These are phyloP conservation scores for Bryum argenteum DNA, from an alignment of 225 moss, liverwort and hornwort genomes.

Conservation along the genomic window DNA sequence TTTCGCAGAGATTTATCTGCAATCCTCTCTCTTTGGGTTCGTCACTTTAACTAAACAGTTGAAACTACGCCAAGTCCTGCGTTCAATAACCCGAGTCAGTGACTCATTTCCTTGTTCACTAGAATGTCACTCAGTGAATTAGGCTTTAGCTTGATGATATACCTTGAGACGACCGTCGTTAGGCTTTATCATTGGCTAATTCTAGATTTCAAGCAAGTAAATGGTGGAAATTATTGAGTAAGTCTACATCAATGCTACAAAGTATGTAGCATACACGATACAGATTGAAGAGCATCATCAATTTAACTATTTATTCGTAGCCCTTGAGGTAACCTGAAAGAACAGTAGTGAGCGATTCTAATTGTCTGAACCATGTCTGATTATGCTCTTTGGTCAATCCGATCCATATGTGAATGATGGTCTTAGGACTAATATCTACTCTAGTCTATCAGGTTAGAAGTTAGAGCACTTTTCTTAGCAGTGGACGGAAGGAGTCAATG, in stretches of 20 bases:
- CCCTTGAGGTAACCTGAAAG: neutral
- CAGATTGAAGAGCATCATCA: neutral
- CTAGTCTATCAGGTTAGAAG: too few relatives aligned
- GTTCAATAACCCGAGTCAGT: neutral
- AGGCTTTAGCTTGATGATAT: too few relatives aligned
- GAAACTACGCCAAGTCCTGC: too few relatives aligned
- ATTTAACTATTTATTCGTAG: neutral
- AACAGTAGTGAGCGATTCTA: neutral
- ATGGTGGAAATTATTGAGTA: too few relatives aligned
- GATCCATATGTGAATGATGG: neutral
- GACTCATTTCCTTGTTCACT: neutral
- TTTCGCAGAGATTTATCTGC: conserved; percentile 56
- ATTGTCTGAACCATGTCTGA: neutral
- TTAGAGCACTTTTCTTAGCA: neutral
- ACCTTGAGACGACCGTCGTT: too few relatives aligned
- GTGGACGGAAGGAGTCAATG: conserved; percentile 2
- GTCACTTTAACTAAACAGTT: neutral
- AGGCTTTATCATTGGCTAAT: too few relatives aligned
- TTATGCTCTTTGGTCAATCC: neutral
- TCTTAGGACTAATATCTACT: too few relatives aligned
- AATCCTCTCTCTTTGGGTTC: conserved; percentile 52
- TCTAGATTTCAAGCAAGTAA: too few relatives aligned
- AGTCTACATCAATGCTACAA: too few relatives aligned
- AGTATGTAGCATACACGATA: too few relatives aligned
- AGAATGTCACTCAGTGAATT: too few relatives aligned